Evolutionary conservation across 176 grass and related monocot species (phyloP).

Genomic region (Eragrostis nindensis): DNA sequence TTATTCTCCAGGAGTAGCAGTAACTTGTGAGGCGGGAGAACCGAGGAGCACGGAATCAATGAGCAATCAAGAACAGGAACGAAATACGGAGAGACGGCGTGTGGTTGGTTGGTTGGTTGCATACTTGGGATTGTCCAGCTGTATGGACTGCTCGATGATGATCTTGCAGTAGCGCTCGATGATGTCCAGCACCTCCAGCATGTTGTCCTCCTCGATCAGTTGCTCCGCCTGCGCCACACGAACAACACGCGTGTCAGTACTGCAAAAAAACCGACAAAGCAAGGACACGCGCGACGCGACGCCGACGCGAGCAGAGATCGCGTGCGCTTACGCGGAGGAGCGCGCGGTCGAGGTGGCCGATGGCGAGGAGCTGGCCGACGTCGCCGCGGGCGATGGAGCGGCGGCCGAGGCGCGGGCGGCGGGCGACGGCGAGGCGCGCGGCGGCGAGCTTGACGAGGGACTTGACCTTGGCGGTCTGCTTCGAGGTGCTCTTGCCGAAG

Average conservation of each 20-base stretch:
- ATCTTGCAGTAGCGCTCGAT: conserved; percentile 54
- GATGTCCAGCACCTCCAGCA: conserved; percentile 47
- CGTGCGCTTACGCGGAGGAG: conserved; percentile 41
- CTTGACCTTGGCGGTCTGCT: conserved; percentile 57
- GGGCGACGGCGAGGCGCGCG: conserved; percentile 42
- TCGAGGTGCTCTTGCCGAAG: conserved; percentile 51
- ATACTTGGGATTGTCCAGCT: conserved; percentile 51
- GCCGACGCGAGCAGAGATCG: background rate
- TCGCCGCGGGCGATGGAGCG: conserved; percentile 47
- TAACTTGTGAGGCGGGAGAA: background rate
- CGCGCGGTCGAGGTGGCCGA: conserved; percentile 50
- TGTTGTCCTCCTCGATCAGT: conserved; percentile 51
- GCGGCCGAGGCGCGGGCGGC: conserved; percentile 42
- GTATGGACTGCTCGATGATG: conserved; percentile 35
- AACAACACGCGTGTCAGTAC: background rate
- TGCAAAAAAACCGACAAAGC: background rate
- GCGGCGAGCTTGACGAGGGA: conserved; percentile 39
- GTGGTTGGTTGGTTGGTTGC: too few relatives aligned
- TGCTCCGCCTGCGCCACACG: conserved; percentile 44
- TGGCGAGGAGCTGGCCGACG: conserved; percentile 55
- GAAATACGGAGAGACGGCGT: background rate
- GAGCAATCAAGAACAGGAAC: background rate
- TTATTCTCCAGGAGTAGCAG: too few relatives aligned
- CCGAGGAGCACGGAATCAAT: background rate
- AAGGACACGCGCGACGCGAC: background rate